Conservation (phyloP, 345 rosid genomes). For the Salix dunnii region DNA sequence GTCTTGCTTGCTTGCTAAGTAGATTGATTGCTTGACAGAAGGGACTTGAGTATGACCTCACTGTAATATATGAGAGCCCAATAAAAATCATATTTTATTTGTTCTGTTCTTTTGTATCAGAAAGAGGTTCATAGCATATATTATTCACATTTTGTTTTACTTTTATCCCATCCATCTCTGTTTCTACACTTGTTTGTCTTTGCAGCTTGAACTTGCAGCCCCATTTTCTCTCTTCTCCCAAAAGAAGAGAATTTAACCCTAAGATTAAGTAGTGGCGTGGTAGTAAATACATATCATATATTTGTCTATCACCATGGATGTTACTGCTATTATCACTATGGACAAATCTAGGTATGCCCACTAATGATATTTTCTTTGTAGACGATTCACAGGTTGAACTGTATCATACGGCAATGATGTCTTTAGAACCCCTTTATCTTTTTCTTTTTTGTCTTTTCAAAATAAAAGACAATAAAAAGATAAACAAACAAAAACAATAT, state of each 20-base stretch:
- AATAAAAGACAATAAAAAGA: background rate
- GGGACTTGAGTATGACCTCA: background rate
- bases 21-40: background rate
- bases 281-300: background rate
- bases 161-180: background rate
- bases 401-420: slow-evolving; percentile 15
- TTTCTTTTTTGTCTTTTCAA: background rate
- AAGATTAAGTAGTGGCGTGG: background rate
- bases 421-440: background rate
- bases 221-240: background rate
- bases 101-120: background rate
- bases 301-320: no score
- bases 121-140: background rate
- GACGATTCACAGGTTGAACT: background rate
- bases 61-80: slow-evolving; percentile 1
- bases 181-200: background rate
- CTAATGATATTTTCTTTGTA: background rate
- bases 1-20: background rate
- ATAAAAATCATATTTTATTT: background rate
- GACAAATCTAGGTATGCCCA: background rate
- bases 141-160: background rate
- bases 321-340: background rate
- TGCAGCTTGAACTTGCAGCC: background rate
- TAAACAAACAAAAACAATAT: background rate
- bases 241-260: background rate